Conservation (phyloP, 768 basidiomycete genomes). For the Rhodotorula babjevae region DNA sequence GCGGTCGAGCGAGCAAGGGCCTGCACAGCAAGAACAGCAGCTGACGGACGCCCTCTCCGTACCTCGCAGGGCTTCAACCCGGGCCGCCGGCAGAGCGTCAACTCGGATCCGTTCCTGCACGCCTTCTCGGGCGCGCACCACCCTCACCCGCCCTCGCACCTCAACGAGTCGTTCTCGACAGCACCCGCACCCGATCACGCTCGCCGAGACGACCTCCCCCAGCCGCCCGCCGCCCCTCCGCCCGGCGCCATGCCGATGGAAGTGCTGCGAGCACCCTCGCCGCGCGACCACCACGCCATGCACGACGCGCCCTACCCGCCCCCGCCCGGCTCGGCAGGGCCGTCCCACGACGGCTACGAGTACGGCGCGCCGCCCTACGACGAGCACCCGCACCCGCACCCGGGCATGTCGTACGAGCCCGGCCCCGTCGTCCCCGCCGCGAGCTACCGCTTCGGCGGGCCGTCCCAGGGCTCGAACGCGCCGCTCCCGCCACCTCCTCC, state of each 20-base stretch:
- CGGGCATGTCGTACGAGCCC: background rate
- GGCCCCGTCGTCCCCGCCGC: slow-evolving; percentile 2
- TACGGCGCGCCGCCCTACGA: background rate
- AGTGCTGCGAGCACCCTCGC: background rate
- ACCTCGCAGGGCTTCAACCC: background rate
- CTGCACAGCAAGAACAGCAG: too few relatives aligned
- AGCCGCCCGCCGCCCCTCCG: background rate
- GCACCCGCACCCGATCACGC: background rate
- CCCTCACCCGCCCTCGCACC: background rate
- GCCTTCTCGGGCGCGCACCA: slow-evolving; percentile 21
- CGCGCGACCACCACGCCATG: background rate
- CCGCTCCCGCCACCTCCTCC: background rate
- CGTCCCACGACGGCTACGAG: background rate
- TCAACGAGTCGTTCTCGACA: background rate
- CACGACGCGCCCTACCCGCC: background rate
- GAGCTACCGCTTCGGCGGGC: slow-evolving; percentile 29
- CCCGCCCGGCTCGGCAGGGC: background rate
- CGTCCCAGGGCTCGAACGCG: slow-evolving; percentile 23
- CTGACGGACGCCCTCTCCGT: too few relatives aligned
- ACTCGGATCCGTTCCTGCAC: slow-evolving; percentile 37
- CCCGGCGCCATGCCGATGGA: background rate
- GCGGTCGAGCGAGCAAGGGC: too few relatives aligned
- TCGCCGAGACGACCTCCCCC: background rate
- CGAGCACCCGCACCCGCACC: background rate
- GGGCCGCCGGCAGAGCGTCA: slow-evolving; percentile 20